Conservation (phyloP, 1,284 basidiomycete species). For the Fomitopsis betulina region DNA sequence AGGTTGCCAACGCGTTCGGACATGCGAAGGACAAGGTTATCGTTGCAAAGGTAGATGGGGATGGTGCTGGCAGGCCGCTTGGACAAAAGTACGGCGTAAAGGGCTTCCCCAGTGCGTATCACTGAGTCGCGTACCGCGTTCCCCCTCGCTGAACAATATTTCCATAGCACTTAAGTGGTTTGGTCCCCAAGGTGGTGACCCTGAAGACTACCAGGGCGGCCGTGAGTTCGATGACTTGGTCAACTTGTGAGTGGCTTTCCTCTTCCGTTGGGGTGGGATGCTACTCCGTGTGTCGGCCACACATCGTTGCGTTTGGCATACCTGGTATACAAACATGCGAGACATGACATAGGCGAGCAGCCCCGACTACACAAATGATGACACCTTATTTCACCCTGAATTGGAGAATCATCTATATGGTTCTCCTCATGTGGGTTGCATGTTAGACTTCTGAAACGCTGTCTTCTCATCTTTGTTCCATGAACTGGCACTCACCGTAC, state of each 20-base stretch:
- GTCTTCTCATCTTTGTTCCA: not conserved
- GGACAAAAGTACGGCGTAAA: conserved; percentile 74
- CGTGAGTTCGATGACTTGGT: conserved; percentile 80
- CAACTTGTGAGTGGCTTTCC: conserved; percentile 54
- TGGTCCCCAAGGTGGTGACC: conserved; percentile 55
- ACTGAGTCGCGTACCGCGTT: not conserved
- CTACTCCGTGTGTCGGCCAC: too few relatives aligned
- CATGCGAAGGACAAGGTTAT: conserved; percentile 78
- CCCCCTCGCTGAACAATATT: conserved; percentile 1
- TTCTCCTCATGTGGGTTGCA: not conserved
- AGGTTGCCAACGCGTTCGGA: conserved; percentile 83
- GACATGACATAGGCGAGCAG: too few relatives aligned
- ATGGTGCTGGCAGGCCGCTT: conserved; percentile 74
- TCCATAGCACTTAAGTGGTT: conserved; percentile 88
- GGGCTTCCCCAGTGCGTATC: conserved; percentile 82
- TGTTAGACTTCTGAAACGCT: not conserved
- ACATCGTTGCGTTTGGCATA: too few relatives aligned
- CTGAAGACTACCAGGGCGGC: conserved; percentile 71
- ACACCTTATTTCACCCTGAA: not conserved
- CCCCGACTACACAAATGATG: not conserved
- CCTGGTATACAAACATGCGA: too few relatives aligned
- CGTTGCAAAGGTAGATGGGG: conserved; percentile 92
- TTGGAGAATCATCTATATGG: not conserved
- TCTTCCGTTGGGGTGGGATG: not conserved
- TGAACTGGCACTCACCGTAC: not conserved